Base-by-base conservation (phyloP, 1,139 yeast genomes). In the Protomyces pachydermus region DNA sequence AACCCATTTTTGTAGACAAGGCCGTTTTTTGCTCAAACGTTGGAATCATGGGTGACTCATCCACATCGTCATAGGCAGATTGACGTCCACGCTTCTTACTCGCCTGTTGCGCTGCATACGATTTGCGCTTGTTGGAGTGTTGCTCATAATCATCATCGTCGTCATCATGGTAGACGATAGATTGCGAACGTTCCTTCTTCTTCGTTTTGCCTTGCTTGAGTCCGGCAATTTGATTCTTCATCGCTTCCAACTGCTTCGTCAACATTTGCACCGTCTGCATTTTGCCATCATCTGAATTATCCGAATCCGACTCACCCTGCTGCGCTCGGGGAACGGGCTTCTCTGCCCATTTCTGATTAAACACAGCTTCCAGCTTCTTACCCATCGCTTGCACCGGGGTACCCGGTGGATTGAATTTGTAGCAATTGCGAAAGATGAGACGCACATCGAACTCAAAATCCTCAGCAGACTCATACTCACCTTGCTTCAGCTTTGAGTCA, bases 1-100 rank as follows among this genome's bases (percentile, higher is more conserved):
- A 85, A 61, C 87, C 86, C 73, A 93, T 93, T 71, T 86, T 84
- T 72, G 91, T 97, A 65, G 93, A 85, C 65, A 93, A 86, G 74
- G 90, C 96, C 74, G 90, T 89, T 81, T 95, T 93, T 98, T 93
- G 93, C 73, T 91, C 98, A 74, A 89, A 93, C 0, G 97, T 89
- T 66, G 74, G 74, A 64, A 69, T 51, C 48, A 61, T 63, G 20
- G 60, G 70, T 53, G 54, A 65, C 67, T 60, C 66, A 12, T 61
- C 65, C 23, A 48, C 61, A 10, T 62, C 61, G 4, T 63, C 55
- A 18, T 50, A 25, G 14, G 64, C 20, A 8, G 55, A 39, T 35
- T 45, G 55, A 8, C 56, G 20, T 6, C 56, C 46, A 34, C 39
- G 56, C 32, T 53, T 25, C 12, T 18, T 54, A 20, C 25, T 18